Percentiles rank a stretch among this genome's conserved stretches.
Evolutionary conservation across 768 basidiomycete species (phyloP).

Genomic region (Agrocybe chaxingu): DNA sequence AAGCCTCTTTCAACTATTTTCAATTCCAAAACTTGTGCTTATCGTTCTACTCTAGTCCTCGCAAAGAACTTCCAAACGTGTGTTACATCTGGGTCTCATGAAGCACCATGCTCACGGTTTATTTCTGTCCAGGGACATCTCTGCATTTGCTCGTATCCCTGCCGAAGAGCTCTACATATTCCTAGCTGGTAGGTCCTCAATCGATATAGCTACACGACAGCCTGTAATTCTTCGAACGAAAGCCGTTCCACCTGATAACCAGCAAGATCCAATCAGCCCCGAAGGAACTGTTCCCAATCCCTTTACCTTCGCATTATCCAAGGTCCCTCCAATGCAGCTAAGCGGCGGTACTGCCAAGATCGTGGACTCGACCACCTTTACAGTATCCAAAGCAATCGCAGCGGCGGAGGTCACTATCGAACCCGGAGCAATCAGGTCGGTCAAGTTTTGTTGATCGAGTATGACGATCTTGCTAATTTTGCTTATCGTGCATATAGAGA

Average conservation of each 20-base stretch:
- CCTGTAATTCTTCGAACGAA: neutral
- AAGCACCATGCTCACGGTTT: neutral
- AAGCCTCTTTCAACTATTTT: neutral
- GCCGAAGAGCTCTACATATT: slow-evolving; percentile 52
- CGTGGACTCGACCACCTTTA: slow-evolving; percentile 53
- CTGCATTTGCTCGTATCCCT: slow-evolving; percentile 52
- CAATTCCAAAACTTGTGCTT: slow-evolving; percentile 18
- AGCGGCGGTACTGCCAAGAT: slow-evolving; percentile 62
- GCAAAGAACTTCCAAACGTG: slow-evolving; percentile 52
- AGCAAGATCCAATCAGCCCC: slow-evolving; percentile 39
- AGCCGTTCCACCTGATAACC: slow-evolving; percentile 35
- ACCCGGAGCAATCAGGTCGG: slow-evolving; percentile 55
- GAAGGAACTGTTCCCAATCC: slow-evolving; percentile 37
- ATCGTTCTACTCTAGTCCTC: slow-evolving; percentile 29
- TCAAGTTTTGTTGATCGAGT: neutral
- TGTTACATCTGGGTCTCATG: neutral
- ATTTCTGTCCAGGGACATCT: slow-evolving; percentile 31
- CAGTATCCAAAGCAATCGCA: slow-evolving; percentile 46
- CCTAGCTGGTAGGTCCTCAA: slow-evolving; percentile 21
- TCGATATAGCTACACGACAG: slow-evolving; percentile 1
- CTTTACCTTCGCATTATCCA: slow-evolving; percentile 51
- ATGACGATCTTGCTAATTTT: neutral
- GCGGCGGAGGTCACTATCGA: slow-evolving; percentile 57
- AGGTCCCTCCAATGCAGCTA: slow-evolving; percentile 37
- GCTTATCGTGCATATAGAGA: slow-evolving; percentile 31